Base-by-base conservation (phyloP, 2,329 filamentous ascomycete species). In the Fusarium marasasianum region DNA sequence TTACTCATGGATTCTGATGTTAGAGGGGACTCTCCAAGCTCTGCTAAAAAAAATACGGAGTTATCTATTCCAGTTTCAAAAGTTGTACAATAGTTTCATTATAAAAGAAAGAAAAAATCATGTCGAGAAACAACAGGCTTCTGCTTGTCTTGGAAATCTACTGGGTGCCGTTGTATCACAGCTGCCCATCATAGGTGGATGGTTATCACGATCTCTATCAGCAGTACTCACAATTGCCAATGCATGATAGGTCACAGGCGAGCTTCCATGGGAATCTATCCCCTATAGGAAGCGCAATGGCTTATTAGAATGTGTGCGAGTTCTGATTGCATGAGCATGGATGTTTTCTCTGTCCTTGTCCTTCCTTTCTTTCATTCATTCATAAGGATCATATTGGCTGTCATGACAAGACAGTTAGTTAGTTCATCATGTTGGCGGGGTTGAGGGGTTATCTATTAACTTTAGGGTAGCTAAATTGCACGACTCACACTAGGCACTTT, bases 31-130 rank as follows among this genome's bases (percentile, higher is more conserved):
- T 72, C 69, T 76, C 76, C 68, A 73, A 73, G 66, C 41, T 71
- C 70, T 66, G 51, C 51, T 57, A 53, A 51, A 35, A 33, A 33
- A 35, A 47, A 75, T 33, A 55, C 50, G 47, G 65, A 61, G 66
- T 72, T 66, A 38, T 61, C n/a, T 61, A 24, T 60, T 43, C 55
- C 20, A 26, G 35, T 68, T 63, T 57, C 43, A 63, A 57, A 64
- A 63, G 66, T 31, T 79, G 77, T 79, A 79, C 67, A 40, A 79
- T 79, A 79, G 77, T 68, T 69, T 56, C 59, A 56, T 48, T 24
- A n/a, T 58, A 29, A 65, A 47, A 73, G 57, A 69, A 47, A 71
- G 63, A 76, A 77, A 71, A 67, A 64, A 74, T 76, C 62, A 75
- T 71, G 71, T 72, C 60, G 71, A 71, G 58, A 69, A 29, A 66